phyloP scores from a whole-genome alignment of 805 yeast genomes.

The Yamadazyma endophytica region DNA sequence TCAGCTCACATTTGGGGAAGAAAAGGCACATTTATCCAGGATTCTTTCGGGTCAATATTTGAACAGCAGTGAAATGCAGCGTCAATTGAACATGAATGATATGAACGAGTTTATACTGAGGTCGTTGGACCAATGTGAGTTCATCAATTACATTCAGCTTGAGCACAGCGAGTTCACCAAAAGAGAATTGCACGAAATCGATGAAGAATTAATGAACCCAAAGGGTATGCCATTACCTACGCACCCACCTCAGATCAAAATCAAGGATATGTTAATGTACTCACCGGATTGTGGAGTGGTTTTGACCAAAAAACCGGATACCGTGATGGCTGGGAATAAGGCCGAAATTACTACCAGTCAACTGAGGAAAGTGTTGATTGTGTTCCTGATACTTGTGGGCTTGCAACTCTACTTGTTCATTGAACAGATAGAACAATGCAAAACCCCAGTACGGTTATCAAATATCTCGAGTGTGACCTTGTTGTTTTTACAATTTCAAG shows the following conservation, averaged over 20 bases:
- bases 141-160: constrained; percentile 62
- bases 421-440: constrained; percentile 65
- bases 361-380: constrained; percentile 41
- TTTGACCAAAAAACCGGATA: constrained; percentile 22
- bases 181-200: constrained; percentile 56
- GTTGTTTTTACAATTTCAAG: constrained; percentile 65
- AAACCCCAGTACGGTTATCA: constrained; percentile 77
- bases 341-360: constrained; percentile 40
- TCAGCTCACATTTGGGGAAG: constrained; percentile 44
- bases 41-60: constrained; percentile 39
- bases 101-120: constrained; percentile 31
- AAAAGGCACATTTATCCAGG: constrained; percentile 43
- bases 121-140: constrained; percentile 59
- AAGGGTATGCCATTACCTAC: constrained; percentile 68
- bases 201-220: constrained; percentile 68
- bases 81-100: constrained; percentile 34
- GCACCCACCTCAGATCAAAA: constrained; percentile 49
- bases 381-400: constrained; percentile 40
- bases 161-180: constrained; percentile 53
- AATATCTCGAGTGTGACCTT: constrained; percentile 53
- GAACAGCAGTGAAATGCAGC: constrained; percentile 37
- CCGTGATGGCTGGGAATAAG: constrained; percentile 48
- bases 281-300: constrained; percentile 87
- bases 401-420: constrained; percentile 55
- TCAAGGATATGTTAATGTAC: constrained; percentile 59